A percentile compares a stretch with the other conserved stretches of the same genome.
Evolutionary conservation across 805 yeast genomes (phyloP).

Genomic region (Alloascoidea africana): DNA sequence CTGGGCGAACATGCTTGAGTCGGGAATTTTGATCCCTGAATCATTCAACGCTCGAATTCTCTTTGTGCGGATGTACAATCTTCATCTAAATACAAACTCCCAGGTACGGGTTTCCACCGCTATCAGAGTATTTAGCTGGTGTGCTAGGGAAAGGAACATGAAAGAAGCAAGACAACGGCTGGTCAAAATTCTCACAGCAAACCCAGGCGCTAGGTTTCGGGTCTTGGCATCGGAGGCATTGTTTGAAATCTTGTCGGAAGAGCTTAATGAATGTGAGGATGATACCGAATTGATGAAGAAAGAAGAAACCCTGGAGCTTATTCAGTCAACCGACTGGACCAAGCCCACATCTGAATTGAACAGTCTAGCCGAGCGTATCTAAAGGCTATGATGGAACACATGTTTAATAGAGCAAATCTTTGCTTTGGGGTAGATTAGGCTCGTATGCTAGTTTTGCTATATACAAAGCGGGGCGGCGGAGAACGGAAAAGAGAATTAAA

Average conservation of each 20-base stretch:
- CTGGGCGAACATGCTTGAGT: background rate
- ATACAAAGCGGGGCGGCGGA: background rate
- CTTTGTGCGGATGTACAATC: background rate
- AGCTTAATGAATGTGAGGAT: constrained; percentile 1
- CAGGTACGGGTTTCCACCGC: background rate
- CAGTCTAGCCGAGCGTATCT: too few species aligned
- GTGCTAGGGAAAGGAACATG: background rate
- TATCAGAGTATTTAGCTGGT: background rate
- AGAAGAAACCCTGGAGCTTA: background rate
- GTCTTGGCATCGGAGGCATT: background rate
- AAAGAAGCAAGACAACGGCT: background rate
- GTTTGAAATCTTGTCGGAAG: background rate
- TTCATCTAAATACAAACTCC: background rate
- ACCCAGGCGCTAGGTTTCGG: background rate
- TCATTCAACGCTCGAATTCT: background rate
- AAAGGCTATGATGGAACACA: too few species aligned
- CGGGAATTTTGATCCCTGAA: constrained; percentile 1
- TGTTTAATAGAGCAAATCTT: too few species aligned
- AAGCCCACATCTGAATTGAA: too few species aligned
- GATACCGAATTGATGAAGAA: background rate
- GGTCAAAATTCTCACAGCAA: background rate
- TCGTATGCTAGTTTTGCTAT: background rate
- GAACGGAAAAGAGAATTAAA: background rate
- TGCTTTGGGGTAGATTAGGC: too few species aligned
- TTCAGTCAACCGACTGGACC: constrained; percentile 1